Conservation (phyloP, 1,284 basidiomycete genomes). For the Malassezia cuniculi region DNA sequence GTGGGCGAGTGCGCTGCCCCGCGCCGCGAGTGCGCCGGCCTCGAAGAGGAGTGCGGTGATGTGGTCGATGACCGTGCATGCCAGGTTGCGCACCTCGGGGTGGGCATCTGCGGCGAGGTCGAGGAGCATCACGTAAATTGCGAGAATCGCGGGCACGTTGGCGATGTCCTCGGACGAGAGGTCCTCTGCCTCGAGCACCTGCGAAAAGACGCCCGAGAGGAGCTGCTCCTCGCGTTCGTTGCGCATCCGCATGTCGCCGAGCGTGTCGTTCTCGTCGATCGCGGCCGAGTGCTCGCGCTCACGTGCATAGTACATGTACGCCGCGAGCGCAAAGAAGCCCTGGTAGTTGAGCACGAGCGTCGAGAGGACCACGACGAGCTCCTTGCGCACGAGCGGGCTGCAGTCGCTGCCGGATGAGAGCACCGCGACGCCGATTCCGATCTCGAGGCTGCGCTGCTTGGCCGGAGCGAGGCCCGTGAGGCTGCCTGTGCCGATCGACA, state of each 20-base stretch:
- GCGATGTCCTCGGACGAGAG: conserved; percentile 66
- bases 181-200: conserved; percentile 53
- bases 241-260: conserved; percentile 6
- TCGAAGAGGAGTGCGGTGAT: conserved; percentile 76
- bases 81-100: conserved; percentile 76
- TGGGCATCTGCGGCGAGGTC: conserved; percentile 88
- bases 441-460: conserved; percentile 54
- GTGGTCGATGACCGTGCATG: conserved; percentile 83
- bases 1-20: conserved; percentile 11
- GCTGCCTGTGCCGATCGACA: conserved; percentile 67
- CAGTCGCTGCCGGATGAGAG: conserved; percentile 77
- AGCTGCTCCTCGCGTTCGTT: conserved; percentile 51
- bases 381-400: conserved; percentile 89
- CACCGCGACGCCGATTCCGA: conserved; percentile 51
- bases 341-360: conserved; percentile 90
- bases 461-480: conserved; percentile 66
- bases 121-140: conserved; percentile 74
- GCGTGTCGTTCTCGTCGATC: background rate
- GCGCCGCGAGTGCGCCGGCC: conserved; percentile 58
- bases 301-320: conserved; percentile 82
- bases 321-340: conserved; percentile 86
- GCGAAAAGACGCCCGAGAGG: conserved; percentile 57
- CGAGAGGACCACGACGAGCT: conserved; percentile 78
- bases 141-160: conserved; percentile 75
- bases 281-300: conserved; percentile 47